A percentile compares a stretch with the other conserved stretches of the same genome.
Evolutionary conservation across 1,139 yeast genomes (phyloP).

Genomic region (Yamadazyma atmosphaerica): DNA sequence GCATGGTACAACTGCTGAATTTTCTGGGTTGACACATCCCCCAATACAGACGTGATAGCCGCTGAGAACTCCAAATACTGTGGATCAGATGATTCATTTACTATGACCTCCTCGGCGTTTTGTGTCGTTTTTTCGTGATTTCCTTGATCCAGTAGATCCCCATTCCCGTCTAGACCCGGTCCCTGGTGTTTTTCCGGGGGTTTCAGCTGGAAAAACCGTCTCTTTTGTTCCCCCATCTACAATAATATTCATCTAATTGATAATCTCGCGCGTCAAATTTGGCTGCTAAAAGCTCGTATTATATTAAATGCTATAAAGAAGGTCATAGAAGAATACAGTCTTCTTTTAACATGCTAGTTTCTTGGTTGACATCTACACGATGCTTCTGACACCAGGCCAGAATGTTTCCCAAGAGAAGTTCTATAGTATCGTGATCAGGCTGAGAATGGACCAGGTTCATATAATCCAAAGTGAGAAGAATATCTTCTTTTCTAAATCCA

Average conservation of each 20-base stretch:
- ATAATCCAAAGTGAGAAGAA: constrained; percentile 60
- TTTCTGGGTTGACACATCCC: constrained; percentile 19
- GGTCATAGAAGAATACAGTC: constrained; percentile 25
- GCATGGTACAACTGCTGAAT: constrained; percentile 22
- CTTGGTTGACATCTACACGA: constrained; percentile 24
- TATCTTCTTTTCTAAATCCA: constrained; percentile 72
- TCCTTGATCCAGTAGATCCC: too few relatives aligned
- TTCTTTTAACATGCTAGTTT: constrained; percentile 26
- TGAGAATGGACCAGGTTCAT: constrained; percentile 49
- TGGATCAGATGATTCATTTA: not conserved
- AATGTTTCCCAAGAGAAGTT: constrained; percentile 24
- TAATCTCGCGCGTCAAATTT: not conserved
- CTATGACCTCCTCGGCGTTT: too few relatives aligned
- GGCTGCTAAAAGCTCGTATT: not conserved
- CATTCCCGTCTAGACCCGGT: too few relatives aligned
- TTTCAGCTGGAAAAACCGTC: not conserved
- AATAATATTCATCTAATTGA: not conserved
- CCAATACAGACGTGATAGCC: constrained; percentile 18
- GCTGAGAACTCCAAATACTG: constrained; percentile 1
- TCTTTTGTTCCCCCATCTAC: not conserved
- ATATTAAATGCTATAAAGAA: not conserved
- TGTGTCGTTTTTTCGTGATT: too few relatives aligned
- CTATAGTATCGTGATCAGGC: constrained; percentile 14
- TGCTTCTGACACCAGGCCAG: constrained; percentile 30
- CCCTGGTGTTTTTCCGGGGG: not conserved